Evolutionary conservation across 1,139 yeast species (phyloP).

Genomic region (Blastobotrys buckinghamii): DNA sequence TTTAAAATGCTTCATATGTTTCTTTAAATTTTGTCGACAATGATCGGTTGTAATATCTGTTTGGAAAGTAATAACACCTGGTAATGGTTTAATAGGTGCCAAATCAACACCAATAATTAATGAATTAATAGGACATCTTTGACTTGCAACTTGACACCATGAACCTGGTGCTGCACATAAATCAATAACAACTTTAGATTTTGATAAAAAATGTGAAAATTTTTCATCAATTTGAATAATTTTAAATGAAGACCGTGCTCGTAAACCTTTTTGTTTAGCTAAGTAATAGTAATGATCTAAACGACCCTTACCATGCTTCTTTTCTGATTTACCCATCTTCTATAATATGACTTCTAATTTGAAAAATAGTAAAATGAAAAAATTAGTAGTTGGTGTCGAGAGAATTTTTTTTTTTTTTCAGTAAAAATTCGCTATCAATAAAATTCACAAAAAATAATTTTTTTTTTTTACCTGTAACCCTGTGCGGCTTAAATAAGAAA

Average conservation of each 20-base stretch:
- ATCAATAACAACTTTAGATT: conserved; percentile 96
- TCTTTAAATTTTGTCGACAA: conserved; percentile 88
- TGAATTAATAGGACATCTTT: conserved; percentile 86
- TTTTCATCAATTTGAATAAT: conserved; percentile 93
- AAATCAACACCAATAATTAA: conserved; percentile 96
- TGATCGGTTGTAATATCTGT: conserved; percentile 98
- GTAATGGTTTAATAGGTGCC: conserved; percentile 92
- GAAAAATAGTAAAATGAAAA: too few relatives aligned
- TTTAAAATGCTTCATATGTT: conserved; percentile 97
- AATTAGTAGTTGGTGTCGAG: too few relatives aligned
- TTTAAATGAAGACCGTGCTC: conserved; percentile 98
- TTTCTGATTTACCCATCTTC: conserved; percentile 48
- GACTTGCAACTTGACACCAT: conserved; percentile 98
- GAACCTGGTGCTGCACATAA: conserved; percentile 99
- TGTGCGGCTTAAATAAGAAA: too few relatives aligned
- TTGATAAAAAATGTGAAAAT: conserved; percentile 89
- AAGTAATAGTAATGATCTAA: conserved; percentile 92
- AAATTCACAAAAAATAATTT: too few relatives aligned
- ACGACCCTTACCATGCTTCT: conserved; percentile 98
- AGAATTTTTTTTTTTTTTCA: too few relatives aligned
- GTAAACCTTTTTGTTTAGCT: conserved; percentile 95
- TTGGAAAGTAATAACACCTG: conserved; percentile 90
- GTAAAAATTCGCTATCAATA: too few relatives aligned
- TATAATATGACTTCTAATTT: too few relatives aligned
- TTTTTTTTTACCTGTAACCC: too few relatives aligned